Percentiles rank a stretch among this genome's conserved stretches.
Evolutionary conservation across 2,329 filamentous ascomycete genomes (phyloP).

Genomic region (Sporothrix schenckii): DNA sequence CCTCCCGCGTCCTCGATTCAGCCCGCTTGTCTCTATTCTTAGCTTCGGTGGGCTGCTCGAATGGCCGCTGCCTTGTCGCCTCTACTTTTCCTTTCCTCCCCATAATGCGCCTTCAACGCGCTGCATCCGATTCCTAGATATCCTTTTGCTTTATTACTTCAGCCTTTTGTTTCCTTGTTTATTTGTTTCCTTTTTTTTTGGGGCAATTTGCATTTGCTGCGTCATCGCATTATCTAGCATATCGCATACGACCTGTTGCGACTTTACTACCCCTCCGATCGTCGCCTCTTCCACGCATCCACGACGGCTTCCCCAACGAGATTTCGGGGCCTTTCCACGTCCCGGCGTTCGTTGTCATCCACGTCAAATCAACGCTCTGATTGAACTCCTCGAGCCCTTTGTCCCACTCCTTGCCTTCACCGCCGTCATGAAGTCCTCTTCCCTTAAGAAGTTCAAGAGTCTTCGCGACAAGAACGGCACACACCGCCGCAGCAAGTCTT

Average conservation of each 20-base stretch:
- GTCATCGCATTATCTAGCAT: background rate
- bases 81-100: background rate
- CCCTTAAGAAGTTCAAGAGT: conserved; percentile 69
- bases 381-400: background rate
- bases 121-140: conserved; percentile 11
- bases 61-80: conserved; percentile 12
- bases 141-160: background rate
- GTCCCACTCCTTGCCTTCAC: background rate
- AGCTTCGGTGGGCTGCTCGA: conserved; percentile 13
- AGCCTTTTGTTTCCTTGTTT: background rate
- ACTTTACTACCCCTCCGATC: background rate
- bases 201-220: too few species aligned
- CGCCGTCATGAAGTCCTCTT: conserved; percentile 55
- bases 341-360: background rate
- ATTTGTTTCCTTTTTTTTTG: background rate
- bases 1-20: conserved; percentile 6
- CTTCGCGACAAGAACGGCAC: conserved; percentile 65
- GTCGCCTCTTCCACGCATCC: background rate
- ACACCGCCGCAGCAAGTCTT: conserved; percentile 59
- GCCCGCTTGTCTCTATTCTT: conserved; percentile 9
- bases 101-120: conserved; percentile 16
- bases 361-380: background rate
- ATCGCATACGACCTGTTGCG: background rate
- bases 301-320: background rate
- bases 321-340: conserved; percentile 15